These are phyloP conservation scores for Xylaria grammica DNA, from an alignment of 495 filamentous ascomycete species.

Conservation along the genomic window DNA sequence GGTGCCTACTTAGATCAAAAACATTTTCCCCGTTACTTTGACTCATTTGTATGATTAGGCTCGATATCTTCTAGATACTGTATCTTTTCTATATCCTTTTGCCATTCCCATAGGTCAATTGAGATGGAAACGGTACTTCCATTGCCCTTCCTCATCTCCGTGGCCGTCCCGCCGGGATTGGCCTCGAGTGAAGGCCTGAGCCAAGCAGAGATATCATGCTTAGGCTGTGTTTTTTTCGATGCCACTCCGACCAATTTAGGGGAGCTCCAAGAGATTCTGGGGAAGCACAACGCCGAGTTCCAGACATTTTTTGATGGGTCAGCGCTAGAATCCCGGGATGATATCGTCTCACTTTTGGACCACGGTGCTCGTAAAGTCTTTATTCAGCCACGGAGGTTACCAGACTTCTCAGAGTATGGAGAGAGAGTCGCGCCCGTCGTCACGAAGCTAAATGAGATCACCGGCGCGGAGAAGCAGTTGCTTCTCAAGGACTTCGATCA, in stretches of 20 bases:
- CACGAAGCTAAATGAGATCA: constrained; percentile 34
- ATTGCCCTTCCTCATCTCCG: constrained; percentile 62
- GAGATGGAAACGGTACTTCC: constrained; percentile 61
- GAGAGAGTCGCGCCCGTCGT: constrained; percentile 50
- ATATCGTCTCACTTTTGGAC: constrained; percentile 81
- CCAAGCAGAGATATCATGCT: constrained; percentile 74
- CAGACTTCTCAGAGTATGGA: constrained; percentile 49
- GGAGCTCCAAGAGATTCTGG: constrained; percentile 68
- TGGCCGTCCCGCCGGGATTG: constrained; percentile 60
- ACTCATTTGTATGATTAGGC: constrained; percentile 11
- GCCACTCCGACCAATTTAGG: constrained; percentile 62
- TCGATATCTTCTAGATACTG: not conserved
- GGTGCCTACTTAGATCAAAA: constrained; percentile 5
- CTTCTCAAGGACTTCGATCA: constrained; percentile 54
- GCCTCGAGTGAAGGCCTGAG: constrained; percentile 59
- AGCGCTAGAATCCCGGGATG: constrained; percentile 65
- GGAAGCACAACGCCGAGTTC: constrained; percentile 67
- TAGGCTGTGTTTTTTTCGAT: constrained; percentile 76
- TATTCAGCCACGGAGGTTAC: constrained; percentile 68
- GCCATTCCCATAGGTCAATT: constrained; percentile 6
- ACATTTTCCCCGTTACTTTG: constrained; percentile 22
- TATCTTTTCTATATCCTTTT: not conserved
- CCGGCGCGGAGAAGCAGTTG: constrained; percentile 43
- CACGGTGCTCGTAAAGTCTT: constrained; percentile 88
- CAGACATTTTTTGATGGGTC: constrained; percentile 79